Conservation (phyloP, 2,329 filamentous ascomycete species). For the Pseudogymnoascus sp. region DNA sequence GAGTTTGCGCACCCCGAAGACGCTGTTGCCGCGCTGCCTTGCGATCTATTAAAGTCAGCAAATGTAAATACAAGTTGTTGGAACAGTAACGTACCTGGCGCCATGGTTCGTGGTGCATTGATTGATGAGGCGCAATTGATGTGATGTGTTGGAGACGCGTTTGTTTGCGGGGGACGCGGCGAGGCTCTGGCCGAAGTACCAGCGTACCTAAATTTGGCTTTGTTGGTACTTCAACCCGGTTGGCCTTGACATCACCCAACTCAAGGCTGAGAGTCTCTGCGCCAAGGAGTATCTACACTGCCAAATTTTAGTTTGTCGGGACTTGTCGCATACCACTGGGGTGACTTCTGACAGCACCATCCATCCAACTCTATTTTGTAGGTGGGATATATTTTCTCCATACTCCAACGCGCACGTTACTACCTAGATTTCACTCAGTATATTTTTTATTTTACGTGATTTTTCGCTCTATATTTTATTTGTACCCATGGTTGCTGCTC, state of each 20-base stretch:
- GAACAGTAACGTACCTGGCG: not conserved
- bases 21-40: constrained; percentile 57
- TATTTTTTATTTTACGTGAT: no score
- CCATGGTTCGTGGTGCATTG: constrained; percentile 1
- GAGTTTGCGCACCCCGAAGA: constrained; percentile 50
- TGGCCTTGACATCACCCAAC: not conserved
- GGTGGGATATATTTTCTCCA: no score
- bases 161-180: constrained; percentile 7
- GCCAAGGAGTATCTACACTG: not conserved
- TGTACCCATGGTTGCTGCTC: no score
- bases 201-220: not conserved
- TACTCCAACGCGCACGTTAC: no score
- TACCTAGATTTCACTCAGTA: no score
- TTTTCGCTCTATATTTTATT: no score
- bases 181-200: not conserved
- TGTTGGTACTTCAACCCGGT: not conserved
- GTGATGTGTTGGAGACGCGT: constrained; percentile 1
- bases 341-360: no score
- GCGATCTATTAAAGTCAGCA: constrained; percentile 34
- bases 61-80: not conserved
- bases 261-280: no score
- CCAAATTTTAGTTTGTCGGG: not conserved
- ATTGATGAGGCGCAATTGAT: not conserved
- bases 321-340: not conserved
- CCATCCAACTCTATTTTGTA: no score